phyloP scores from a whole-genome alignment of 225 moss, liverwort and hornwort genomes.

The Lunularia cruciata region DNA sequence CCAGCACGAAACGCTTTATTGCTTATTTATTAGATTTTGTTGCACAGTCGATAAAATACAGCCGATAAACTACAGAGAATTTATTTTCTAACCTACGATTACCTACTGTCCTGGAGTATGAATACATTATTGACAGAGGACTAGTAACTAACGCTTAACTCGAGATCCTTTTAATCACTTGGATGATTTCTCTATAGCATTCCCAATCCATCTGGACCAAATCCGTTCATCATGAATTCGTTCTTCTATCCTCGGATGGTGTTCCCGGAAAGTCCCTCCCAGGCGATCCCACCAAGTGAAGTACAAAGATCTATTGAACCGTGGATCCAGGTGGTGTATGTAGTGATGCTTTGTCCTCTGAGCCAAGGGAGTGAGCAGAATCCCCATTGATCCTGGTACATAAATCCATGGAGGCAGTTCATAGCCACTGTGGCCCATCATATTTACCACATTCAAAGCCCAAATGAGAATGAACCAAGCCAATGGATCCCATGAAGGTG shows the following conservation, averaged over 20 bases:
- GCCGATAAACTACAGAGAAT: too few species aligned
- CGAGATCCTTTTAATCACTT: too few species aligned
- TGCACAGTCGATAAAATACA: too few species aligned
- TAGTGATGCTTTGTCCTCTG: constrained; percentile 51
- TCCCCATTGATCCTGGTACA: constrained; percentile 40
- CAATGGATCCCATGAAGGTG: constrained; percentile 34
- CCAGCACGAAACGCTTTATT: too few species aligned
- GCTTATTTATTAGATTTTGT: too few species aligned
- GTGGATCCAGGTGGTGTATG: constrained; percentile 52
- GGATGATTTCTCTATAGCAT: too few species aligned
- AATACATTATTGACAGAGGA: too few species aligned
- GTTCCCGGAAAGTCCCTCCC: constrained; percentile 40
- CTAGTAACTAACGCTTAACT: too few species aligned
- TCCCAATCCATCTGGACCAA: too few species aligned
- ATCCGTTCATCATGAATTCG: too few species aligned
- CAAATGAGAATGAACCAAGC: constrained; percentile 32
- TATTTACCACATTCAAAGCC: constrained; percentile 48
- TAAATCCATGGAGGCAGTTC: constrained; percentile 46
- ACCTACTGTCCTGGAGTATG: too few species aligned
- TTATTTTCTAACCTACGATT: too few species aligned
- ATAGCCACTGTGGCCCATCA: constrained; percentile 55
- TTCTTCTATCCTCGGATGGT: constrained; percentile 29
- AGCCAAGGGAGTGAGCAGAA: constrained; percentile 43
- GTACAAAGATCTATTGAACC: constrained; percentile 44
- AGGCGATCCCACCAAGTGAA: constrained; percentile 56